Percentiles rank a stretch among this genome's conserved stretches.
Evolutionary conservation across 148 eudicot genomes (phyloP).

Genomic region (Hydrangea macrophylla): DNA sequence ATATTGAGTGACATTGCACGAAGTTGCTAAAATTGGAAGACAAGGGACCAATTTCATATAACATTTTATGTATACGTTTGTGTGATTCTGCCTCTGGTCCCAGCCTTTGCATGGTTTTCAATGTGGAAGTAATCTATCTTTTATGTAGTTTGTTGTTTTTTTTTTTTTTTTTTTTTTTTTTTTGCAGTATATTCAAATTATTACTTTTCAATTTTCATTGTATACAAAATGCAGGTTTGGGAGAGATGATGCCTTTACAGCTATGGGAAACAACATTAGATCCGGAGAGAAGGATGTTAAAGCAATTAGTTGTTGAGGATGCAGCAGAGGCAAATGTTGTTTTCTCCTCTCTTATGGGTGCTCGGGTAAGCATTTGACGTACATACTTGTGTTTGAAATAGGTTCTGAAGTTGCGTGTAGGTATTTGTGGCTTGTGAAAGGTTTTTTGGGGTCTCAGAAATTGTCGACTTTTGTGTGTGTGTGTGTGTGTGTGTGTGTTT

Average conservation of each 20-base stretch:
- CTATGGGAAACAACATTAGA: constrained; percentile 93
- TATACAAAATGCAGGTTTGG: constrained; percentile 57
- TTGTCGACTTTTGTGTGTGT: not conserved
- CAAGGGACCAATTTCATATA: too few relatives aligned
- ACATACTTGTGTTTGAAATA: not conserved
- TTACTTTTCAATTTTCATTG: too few relatives aligned
- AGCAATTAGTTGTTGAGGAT: constrained; percentile 80
- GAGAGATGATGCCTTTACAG: constrained; percentile 97
- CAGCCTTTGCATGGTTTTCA: not conserved
- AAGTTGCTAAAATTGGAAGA: too few relatives aligned
- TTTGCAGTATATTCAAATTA: not conserved
- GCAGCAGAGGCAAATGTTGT: constrained; percentile 87
- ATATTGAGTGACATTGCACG: too few relatives aligned
- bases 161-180: not conserved
- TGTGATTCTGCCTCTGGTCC: not conserved
- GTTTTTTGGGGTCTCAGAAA: not conserved
- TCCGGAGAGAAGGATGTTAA: constrained; percentile 78
- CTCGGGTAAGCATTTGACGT: constrained; percentile 53
- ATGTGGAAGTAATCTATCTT: not conserved
- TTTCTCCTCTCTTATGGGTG: constrained; percentile 94
- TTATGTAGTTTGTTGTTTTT: not conserved
- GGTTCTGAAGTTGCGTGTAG: not conserved
- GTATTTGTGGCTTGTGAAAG: not conserved
- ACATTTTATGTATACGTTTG: too few relatives aligned
- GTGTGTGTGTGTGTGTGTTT: too few relatives aligned